Evolutionary conservation across 2,329 filamentous ascomycete species (phyloP).

Genomic region (Aspergillus sp.): DNA sequence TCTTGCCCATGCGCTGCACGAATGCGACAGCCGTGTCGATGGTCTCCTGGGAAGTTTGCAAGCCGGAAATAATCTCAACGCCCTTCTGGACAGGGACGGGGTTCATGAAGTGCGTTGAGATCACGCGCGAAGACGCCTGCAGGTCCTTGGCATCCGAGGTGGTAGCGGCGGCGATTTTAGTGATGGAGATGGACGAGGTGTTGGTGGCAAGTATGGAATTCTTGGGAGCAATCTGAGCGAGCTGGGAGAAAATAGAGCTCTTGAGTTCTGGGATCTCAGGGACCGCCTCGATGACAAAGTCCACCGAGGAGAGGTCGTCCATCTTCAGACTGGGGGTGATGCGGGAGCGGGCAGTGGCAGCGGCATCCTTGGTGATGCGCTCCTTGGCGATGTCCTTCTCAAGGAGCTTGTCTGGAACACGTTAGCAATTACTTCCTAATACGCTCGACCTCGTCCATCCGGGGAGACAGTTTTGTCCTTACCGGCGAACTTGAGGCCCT

Average conservation of each 20-base stretch:
- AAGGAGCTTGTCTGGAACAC: slow-evolving; percentile 70
- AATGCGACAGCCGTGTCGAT: slow-evolving; percentile 76
- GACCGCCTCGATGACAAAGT: slow-evolving; percentile 97
- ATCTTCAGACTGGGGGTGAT: slow-evolving; percentile 64
- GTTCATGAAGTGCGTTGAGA: slow-evolving; percentile 99
- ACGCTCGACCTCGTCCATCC: too few species aligned
- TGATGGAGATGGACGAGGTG: slow-evolving; percentile 97
- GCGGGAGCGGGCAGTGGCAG: slow-evolving; percentile 62
- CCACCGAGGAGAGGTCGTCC: slow-evolving; percentile 69
- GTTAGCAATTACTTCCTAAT: not conserved
- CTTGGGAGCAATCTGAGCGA: slow-evolving; percentile 71
- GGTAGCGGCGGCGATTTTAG: slow-evolving; percentile 83
- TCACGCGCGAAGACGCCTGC: slow-evolving; percentile 73
- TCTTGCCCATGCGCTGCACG: slow-evolving; percentile 86
- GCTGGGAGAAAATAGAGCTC: slow-evolving; percentile 71
- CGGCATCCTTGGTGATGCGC: slow-evolving; percentile 72
- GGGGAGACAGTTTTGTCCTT: slow-evolving; percentile 15
- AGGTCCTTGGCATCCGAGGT: slow-evolving; percentile 69
- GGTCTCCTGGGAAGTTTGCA: slow-evolving; percentile 81
- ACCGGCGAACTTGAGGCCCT: slow-evolving; percentile 84
- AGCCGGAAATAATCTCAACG: slow-evolving; percentile 90
- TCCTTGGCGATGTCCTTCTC: slow-evolving; percentile 87
- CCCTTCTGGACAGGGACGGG: slow-evolving; percentile 94
- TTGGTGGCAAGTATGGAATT: slow-evolving; percentile 94
- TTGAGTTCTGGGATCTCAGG: slow-evolving; percentile 87